Evolutionary conservation across 345 rosid species (phyloP), one percentile per base, ranked within the genome.

Genomic region (Populus simonii): DNA sequence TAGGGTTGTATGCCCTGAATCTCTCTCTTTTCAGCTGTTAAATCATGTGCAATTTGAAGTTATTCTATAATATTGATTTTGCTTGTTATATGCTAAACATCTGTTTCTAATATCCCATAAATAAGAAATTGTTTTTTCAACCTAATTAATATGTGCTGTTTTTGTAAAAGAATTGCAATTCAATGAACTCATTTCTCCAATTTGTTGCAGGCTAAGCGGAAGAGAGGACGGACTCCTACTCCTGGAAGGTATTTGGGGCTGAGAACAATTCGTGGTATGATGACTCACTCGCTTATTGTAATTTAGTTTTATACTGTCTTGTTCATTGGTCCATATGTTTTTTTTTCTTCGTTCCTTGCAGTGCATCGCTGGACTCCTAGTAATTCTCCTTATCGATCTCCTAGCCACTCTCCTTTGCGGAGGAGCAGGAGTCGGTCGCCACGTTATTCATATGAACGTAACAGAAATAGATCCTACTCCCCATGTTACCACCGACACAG

Each of bases 1-100:
- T 88, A 86, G 99, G 97, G 98, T 95, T 93, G 97, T 90, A 85
- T 90, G 85, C 93, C 94, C 92, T 89, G 86, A 87, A 88, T 87
- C 88, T 86, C 90, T 90, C 93, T 90, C 85, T 83, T 83, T 80
- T 80, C 74, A 84, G 73, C 23, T 80, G 78, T 83, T 66, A 75
- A 73, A 81, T 62, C 41, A 70, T 49, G n/a, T 78, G 55, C 29
- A 74, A 74, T 51, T 77, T 68, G 74, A 55, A 70, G 25, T 82
- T 70, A 22, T 29, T 22, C 18, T 38, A 43, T 23, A 5, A 7
- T 75, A 61, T 38, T 31, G 36, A n/a, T 68, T 57, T 31, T 6
- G 1, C 74, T 39, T 55, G 3, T 20, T 55, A 7, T 55, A 55
- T 55, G 11, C 25, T 55, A 3, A 53, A 53, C 25, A 1, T 22